Percentiles rank a stretch among this genome's conserved stretches.
These are phyloP conservation scores for Ophiorrhiza pumila DNA, from an alignment of 257 asterid genomes.

Conservation along the genomic window DNA sequence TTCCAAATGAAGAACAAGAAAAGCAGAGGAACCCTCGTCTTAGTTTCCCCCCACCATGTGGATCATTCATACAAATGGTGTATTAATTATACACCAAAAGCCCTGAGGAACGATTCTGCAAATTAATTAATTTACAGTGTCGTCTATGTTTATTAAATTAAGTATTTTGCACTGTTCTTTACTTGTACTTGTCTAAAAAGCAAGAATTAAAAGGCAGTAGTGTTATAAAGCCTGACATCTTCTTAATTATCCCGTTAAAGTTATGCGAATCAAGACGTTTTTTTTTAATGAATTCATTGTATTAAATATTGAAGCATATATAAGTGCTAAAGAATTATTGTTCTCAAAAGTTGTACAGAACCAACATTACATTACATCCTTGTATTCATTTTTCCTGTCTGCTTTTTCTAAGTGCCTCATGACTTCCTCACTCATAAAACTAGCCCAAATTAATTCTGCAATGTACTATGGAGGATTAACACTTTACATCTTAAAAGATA, in stretches of 20 bases:
- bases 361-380: neutral
- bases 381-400: neutral
- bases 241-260: neutral
- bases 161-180: neutral
- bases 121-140: neutral
- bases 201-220: neutral
- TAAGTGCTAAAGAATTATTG: neutral
- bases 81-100: neutral
- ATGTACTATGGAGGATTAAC: too few relatives aligned
- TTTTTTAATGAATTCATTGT: neutral
- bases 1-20: neutral
- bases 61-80: slow-evolving; percentile 17
- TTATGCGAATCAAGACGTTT: slow-evolving; percentile 1
- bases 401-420: neutral
- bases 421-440: too few relatives aligned
- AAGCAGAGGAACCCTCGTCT: slow-evolving; percentile 32
- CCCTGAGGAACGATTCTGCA: neutral
- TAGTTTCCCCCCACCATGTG: slow-evolving; percentile 42
- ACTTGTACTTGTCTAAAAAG: slow-evolving; percentile 1
- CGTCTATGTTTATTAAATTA: neutral
- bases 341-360: slow-evolving; percentile 11
- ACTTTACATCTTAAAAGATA: too few relatives aligned
- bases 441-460: too few relatives aligned
- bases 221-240: neutral
- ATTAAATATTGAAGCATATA: neutral